A percentile compares a stretch with the other conserved stretches of the same genome.
Conservation (phyloP, 2,329 filamentous ascomycete genomes). For the Pseudogymnoascus sp. region DNA sequence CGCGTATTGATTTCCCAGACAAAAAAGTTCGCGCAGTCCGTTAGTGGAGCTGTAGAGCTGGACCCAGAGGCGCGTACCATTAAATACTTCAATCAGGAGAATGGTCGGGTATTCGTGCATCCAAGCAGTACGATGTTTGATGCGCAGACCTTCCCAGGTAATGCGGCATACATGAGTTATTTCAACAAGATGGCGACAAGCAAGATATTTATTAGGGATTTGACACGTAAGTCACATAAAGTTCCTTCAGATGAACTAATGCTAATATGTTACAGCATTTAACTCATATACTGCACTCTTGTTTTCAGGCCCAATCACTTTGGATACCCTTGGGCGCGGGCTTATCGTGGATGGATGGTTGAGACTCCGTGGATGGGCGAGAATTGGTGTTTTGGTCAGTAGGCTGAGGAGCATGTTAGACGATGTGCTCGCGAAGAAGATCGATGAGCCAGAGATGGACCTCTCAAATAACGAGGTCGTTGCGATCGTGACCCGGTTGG, state of each 20-base stretch:
- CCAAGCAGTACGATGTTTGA: slow-evolving; percentile 83
- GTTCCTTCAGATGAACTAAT: neutral
- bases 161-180: slow-evolving; percentile 76
- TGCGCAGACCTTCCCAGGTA: slow-evolving; percentile 68
- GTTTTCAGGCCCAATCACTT: slow-evolving; percentile 75
- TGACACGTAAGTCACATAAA: slow-evolving; percentile 63
- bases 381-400: slow-evolving; percentile 84
- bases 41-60: slow-evolving; percentile 83
- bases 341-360: slow-evolving; percentile 91
- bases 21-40: slow-evolving; percentile 85
- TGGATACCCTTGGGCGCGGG: slow-evolving; percentile 83
- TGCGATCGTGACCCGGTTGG: slow-evolving; percentile 67
- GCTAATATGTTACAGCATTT: slow-evolving; percentile 51
- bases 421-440: slow-evolving; percentile 69
- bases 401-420: slow-evolving; percentile 82
- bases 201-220: slow-evolving; percentile 85
- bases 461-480: slow-evolving; percentile 62
- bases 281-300: slow-evolving; percentile 84
- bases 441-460: slow-evolving; percentile 65
- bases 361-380: slow-evolving; percentile 78
- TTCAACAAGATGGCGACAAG: slow-evolving; percentile 87
- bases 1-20: slow-evolving; percentile 86
- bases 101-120: slow-evolving; percentile 86
- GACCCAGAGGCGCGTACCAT: slow-evolving; percentile 90
- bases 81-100: slow-evolving; percentile 84